Evolutionary conservation across 345 rosid genomes (phyloP).

Genomic region (Capsella bursapastoris): DNA sequence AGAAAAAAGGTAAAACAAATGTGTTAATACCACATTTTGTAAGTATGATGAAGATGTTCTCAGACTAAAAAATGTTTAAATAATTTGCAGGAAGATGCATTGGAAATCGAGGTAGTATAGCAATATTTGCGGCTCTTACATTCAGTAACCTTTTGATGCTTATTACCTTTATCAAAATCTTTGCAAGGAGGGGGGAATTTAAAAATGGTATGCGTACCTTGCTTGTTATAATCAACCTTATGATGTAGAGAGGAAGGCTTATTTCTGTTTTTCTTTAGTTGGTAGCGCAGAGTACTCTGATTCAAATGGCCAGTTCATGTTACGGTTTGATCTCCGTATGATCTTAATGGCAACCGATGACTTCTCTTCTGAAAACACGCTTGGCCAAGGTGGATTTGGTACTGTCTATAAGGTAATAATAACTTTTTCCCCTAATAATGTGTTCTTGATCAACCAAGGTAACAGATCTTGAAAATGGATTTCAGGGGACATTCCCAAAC

Average conservation of each 20-base stretch:
- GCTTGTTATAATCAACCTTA: background rate
- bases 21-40: background rate
- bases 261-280: background rate
- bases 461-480: background rate
- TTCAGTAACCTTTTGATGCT: background rate
- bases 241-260: background rate
- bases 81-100: conserved; percentile 4
- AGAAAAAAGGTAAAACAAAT: conserved; percentile 4
- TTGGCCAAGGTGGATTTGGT: conserved; percentile 50
- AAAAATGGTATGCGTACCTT: background rate
- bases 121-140: conserved; percentile 25
- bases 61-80: background rate
- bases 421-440: background rate
- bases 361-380: conserved; percentile 36
- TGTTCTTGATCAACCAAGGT: background rate
- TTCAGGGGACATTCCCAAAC: conserved; percentile 49
- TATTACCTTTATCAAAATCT: background rate
- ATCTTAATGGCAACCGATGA: background rate
- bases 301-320: conserved; percentile 16
- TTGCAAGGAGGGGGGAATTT: background rate
- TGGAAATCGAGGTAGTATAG: background rate
- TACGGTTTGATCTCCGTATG: conserved; percentile 11
- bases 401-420: conserved; percentile 44
- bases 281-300: conserved; percentile 1
- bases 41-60: background rate